Base-by-base conservation (phyloP, 2,329 filamentous ascomycete genomes). In the Tolypocladium tropicale region DNA sequence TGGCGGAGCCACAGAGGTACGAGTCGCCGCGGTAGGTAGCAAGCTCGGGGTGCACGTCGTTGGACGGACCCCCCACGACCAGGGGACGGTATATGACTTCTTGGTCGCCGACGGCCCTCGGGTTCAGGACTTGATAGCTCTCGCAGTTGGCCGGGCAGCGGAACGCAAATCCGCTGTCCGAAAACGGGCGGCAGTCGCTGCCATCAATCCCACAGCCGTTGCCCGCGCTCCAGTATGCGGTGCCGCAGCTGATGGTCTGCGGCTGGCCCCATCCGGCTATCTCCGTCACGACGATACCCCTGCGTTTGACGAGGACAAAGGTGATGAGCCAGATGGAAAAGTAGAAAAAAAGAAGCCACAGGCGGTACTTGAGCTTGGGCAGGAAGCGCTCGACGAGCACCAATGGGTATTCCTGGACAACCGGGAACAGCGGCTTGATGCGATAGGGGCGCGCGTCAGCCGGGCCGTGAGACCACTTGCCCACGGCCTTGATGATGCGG, bases 1-100 rank as follows among this genome's bases (percentile, higher is more conserved):
- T 89, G 36, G 90, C 91, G 14, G 91, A 80, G 57, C 84, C 86
- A 67, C 91, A 96, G 55, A 96, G 86, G 72, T 89, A 95, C 16
- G 90, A 95, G 70, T 96, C 91, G 11, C 88, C 90, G 21, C 94
- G 87, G 69, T 97, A 97, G 25, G 88, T 76, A 0, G 86, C 79
- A 34, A 70, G 60, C 3, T 68, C 64, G 21, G 72, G 67, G 33
- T 66, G 69, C 6, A 65, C 62, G 32, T 77, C 72, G 52, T 72
- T 70, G 6, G 75, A 70, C 0, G 82, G 82, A 0, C 86, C 86
- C n/a, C 87, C 87, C 30, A 90, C 76, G 2, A 90, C 79, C n/a
- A 89, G 68, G 1, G 83, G 74, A 28, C 71, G 73, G 65, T 90
- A 90, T 50, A 80, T 74, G 53, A 89, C 73, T 61, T 86, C 81